Conservation (phyloP, 1,284 basidiomycete genomes). For the Athelia psychrophila region DNA sequence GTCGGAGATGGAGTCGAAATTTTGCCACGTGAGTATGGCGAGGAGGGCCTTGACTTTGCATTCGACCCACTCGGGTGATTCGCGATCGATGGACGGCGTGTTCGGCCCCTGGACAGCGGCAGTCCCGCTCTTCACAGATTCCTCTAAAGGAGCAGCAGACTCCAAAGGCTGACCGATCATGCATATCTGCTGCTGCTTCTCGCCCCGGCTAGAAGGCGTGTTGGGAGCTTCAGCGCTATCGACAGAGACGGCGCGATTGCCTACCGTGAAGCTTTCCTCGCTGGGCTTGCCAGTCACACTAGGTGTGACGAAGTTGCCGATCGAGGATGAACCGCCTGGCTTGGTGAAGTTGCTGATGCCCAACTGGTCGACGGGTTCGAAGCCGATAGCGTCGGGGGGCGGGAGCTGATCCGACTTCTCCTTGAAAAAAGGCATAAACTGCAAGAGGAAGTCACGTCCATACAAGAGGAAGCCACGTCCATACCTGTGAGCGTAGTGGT, state of each 20-base stretch:
- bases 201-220: constrained; percentile 71
- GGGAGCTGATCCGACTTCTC: constrained; percentile 72
- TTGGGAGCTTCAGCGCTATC: constrained; percentile 38
- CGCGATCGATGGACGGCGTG: constrained; percentile 45
- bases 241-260: constrained; percentile 44
- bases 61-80: constrained; percentile 83
- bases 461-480: constrained; percentile 79
- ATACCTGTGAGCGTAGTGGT: constrained; percentile 42
- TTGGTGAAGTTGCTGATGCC: constrained; percentile 10
- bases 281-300: background rate
- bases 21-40: constrained; percentile 96
- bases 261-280: constrained; percentile 42
- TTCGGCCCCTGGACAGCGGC: constrained; percentile 49
- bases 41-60: constrained; percentile 92
- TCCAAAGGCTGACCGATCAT: constrained; percentile 37
- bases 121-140: no score
- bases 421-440: constrained; percentile 76
- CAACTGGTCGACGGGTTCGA: constrained; percentile 9
- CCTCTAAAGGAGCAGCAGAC: constrained; percentile 66
- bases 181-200: constrained; percentile 38
- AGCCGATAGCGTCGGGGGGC: constrained; percentile 46
- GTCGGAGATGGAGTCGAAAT: constrained; percentile 93
- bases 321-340: background rate
- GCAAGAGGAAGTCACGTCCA: constrained; percentile 78
- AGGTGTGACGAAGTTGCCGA: background rate